Evolutionary conservation across 148 eudicot genomes (phyloP), one percentile per base, ranked within the genome.

Genomic region (Amaranthus hypochondriacus): DNA sequence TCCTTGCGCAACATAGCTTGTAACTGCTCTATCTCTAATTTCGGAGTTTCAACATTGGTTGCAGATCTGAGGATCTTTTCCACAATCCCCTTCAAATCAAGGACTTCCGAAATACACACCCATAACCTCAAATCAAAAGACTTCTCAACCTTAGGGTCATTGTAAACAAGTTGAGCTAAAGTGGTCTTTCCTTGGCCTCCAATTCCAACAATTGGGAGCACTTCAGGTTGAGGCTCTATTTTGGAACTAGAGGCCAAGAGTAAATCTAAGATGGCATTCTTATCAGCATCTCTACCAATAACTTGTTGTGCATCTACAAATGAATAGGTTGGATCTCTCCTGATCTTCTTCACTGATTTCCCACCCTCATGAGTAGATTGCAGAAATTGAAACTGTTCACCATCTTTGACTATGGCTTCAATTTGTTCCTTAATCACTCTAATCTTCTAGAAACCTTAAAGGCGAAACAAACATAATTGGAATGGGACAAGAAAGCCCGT

Each of bases 221-320:
- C 39, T 28, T 28, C 39, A 28, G 0, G 0, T 28, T 28, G 39
- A 28, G 39, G 39, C 11, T 2, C 56, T 42, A 14, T 13, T 21
- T 62, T 60, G 6, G 9, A 53, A 9, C 3, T 7, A 42, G 66
- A 39, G 15, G 49, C 13, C 12, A 18, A 28, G 3, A 74, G 28
- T 1, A 59, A 56, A 15, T 44, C 48, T 21, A 78, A 47, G 65
- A 82, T 54, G 46, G 67, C 59, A 10, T 78, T 66, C 63, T 21
- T 82, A 48, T 81, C 80, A 5, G 15, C 68, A 2, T 81, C 78
- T 62, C 77, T 57, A 11, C 84, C 84, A 28, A 77, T 73, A 46
- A 81, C 71, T 47, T 64, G 71, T 0, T 56, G 47, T 4, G 7
- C 62, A 62, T 55, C 53, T 21, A 73, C 54, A n/a, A 72, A 73